Conservation (phyloP, 139 green algal species). For the Medakamo hakoo region DNA sequence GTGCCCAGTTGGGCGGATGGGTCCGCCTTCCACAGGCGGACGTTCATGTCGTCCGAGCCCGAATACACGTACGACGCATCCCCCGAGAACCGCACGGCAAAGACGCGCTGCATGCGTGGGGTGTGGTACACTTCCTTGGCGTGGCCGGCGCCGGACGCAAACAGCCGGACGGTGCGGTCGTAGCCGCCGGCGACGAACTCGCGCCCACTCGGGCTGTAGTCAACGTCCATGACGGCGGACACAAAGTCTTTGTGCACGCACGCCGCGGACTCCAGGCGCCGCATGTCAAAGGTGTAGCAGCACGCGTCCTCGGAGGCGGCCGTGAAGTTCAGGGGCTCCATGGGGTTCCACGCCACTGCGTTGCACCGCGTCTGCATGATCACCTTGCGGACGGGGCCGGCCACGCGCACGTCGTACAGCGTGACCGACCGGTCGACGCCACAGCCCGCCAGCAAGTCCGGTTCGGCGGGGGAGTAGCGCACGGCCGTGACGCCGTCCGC, state of each 20-base stretch:
- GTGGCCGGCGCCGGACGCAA: slow-evolving; percentile 67
- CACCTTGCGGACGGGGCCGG: slow-evolving; percentile 78
- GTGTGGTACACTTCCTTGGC: slow-evolving; percentile 79
- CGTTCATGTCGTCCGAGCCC: slow-evolving; percentile 55
- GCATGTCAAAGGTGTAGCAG: slow-evolving; percentile 97
- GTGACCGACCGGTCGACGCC: slow-evolving; percentile 79
- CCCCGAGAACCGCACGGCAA: slow-evolving; percentile 65
- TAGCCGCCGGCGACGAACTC: slow-evolving; percentile 95
- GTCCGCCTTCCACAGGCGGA: slow-evolving; percentile 54
- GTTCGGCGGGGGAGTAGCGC: slow-evolving; percentile 89
- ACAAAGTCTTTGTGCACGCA: slow-evolving; percentile 91
- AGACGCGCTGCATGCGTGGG: slow-evolving; percentile 93
- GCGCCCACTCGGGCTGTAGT: slow-evolving; percentile 89
- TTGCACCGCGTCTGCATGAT: slow-evolving; percentile 87
- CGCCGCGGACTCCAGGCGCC: slow-evolving; percentile 55
- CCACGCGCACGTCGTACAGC: slow-evolving; percentile 82
- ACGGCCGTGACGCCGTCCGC: slow-evolving; percentile 69
- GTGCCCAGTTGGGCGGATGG: slow-evolving; percentile 74
- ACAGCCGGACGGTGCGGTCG: slow-evolving; percentile 88
- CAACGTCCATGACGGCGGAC: slow-evolving; percentile 89
- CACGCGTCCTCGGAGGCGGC: slow-evolving; percentile 87
- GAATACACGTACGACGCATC: slow-evolving; percentile 90
- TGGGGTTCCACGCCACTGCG: slow-evolving; percentile 87
- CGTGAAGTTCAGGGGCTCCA: slow-evolving; percentile 97
- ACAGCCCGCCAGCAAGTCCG: slow-evolving; percentile 76